Base-by-base conservation (phyloP, 2,329 filamentous ascomycete species). In the Penicillium italicum region DNA sequence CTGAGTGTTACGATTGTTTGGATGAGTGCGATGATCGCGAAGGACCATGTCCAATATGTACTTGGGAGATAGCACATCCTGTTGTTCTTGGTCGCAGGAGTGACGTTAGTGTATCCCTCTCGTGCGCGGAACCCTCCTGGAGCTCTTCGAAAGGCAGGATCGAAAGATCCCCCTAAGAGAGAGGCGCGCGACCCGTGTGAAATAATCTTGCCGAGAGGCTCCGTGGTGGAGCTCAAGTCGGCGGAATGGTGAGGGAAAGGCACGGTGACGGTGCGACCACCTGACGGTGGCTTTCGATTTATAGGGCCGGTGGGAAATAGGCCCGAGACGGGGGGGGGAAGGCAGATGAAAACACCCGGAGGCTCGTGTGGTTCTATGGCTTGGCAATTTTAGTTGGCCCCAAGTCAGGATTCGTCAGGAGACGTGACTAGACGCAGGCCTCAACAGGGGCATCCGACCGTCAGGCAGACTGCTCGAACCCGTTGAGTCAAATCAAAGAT, bases 1-100 rank as follows among this genome's bases (percentile, higher is more conserved):
- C 82, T 87, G 63, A 97, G 82, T 60, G 90, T 89, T 52, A 95
- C 82, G 58, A 88, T 76, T 60, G 91, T 89, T 79, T 99, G 94
- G 55, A 89, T 61, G 43, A 87, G 74, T 34, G 90, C 86, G 34
- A 89, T 82, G 61, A 85, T 73, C 75, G 95, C 85, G 72, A 97
- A 97, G 59, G 85, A 79, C 80, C 91, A 93, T 16, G 92, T 91
- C 93, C 94, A 99, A 69, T 82, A 84, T 55, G 89, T 89, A 70
- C 86, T 89, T 66, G 95, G 87, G 65, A 89, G 85, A 71, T 91
- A 37, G 34, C 34, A 93, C 79, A 92, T 85, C 65, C 76, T 84
- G 64, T 69, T 67, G 38, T 55, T 63, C 33, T 60, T 56, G 46
- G 58, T 70, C 66, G 61, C 66, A 22, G 72, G 69, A 40, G 66